phyloP scores from a whole-genome alignment of 1,139 yeast genomes.

The Geotrichum reessii region DNA sequence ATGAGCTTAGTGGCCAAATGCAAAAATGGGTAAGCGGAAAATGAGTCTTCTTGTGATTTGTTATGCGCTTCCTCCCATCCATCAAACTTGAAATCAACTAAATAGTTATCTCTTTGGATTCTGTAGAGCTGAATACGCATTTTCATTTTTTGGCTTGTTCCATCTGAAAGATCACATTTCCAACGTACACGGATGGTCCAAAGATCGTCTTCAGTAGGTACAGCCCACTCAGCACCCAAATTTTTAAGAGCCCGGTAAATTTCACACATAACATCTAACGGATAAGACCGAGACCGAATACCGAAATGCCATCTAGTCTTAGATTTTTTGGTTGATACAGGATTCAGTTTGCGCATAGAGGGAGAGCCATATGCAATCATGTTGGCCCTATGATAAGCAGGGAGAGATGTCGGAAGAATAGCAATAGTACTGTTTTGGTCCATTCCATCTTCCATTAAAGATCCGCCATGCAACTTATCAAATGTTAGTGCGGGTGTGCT shows the following conservation, averaged over 20 bases:
- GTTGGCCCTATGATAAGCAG: slow-evolving; percentile 89
- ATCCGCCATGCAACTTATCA: slow-evolving; percentile 34
- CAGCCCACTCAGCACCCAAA: slow-evolving; percentile 96
- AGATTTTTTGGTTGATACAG: slow-evolving; percentile 74
- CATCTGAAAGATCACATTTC: slow-evolving; percentile 42
- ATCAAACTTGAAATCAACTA: slow-evolving; percentile 95
- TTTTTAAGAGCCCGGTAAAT: slow-evolving; percentile 89
- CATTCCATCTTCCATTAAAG: slow-evolving; percentile 35
- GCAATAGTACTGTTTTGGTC: slow-evolving; percentile 60
- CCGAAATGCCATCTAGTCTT: slow-evolving; percentile 99
- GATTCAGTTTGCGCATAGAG: slow-evolving; percentile 52
- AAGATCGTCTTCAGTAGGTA: slow-evolving; percentile 76
- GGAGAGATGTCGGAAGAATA: slow-evolving; percentile 85
- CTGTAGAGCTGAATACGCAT: slow-evolving; percentile 97
- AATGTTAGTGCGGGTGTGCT: slow-evolving; percentile 35
- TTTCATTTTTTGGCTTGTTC: slow-evolving; percentile 54
- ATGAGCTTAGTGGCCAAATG: slow-evolving; percentile 88
- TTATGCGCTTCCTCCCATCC: slow-evolving; percentile 68
- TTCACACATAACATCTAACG: slow-evolving; percentile 98
- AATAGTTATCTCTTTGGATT: slow-evolving; percentile 87
- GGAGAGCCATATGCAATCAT: slow-evolving; percentile 50
- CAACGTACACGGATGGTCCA: slow-evolving; percentile 98
- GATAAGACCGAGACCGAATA: slow-evolving; percentile 90
- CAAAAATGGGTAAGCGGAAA: slow-evolving; percentile 90
- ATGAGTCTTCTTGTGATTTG: slow-evolving; percentile 47